Conservation (phyloP, 2,329 filamentous ascomycete genomes). For the Fusarium sp. region DNA sequence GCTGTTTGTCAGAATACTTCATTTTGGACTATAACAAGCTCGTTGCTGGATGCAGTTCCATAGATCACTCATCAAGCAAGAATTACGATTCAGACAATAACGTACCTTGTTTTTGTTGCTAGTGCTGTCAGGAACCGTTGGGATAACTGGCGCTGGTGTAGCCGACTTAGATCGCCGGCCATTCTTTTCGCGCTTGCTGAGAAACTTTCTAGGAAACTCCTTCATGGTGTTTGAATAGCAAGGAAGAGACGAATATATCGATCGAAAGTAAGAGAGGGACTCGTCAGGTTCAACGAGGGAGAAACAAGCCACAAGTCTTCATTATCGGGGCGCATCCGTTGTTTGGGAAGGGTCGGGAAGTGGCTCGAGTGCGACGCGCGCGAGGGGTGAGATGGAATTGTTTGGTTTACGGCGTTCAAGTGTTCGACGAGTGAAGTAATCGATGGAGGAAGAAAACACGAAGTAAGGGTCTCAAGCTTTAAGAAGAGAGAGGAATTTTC, state of each 20-base stretch:
- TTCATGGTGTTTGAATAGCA: conserved; percentile 56
- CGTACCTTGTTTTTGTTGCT: conserved; percentile 58
- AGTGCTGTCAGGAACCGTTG: conserved; percentile 18
- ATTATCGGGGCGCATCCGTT: conserved; percentile 44
- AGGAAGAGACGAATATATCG: not conserved
- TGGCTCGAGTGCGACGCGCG: conserved; percentile 31
- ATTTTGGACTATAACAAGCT: not conserved
- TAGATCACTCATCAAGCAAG: not conserved
- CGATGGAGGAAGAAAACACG: not conserved
- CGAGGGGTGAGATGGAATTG: conserved; percentile 9
- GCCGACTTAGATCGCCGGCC: conserved; percentile 65
- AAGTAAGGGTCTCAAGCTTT: not conserved
- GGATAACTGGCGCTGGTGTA: conserved; percentile 61
- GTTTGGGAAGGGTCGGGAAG: conserved; percentile 23
- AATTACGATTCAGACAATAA: conserved; percentile 2
- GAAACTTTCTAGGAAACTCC: conserved; percentile 70
- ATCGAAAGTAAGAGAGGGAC: conserved; percentile 26
- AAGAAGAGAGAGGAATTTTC: not conserved
- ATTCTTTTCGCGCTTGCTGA: conserved; percentile 75
- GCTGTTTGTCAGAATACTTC: conserved; percentile 15
- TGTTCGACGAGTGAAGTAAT: not conserved
- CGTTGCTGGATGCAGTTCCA: not conserved
- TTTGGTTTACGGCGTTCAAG: not conserved
- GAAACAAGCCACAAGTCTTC: conserved; percentile 42
- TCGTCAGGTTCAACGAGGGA: conserved; percentile 48